Evolutionary conservation across 805 yeast genomes (phyloP).

Genomic region (Kodamaea sagamina): DNA sequence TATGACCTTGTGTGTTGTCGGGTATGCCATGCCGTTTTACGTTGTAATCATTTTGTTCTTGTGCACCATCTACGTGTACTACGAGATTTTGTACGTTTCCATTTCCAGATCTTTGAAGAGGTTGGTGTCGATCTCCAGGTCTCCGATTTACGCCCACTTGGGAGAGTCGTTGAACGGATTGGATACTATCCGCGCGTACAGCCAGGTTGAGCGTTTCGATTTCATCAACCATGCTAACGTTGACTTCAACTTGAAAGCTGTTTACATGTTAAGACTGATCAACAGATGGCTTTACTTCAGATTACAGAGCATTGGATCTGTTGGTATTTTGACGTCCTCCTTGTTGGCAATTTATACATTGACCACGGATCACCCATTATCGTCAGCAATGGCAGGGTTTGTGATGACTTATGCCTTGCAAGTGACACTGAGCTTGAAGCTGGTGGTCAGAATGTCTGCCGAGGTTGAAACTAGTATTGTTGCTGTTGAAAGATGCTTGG

Average conservation of each 20-base stretch:
- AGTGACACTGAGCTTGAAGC: constrained; percentile 53
- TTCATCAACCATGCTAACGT: constrained; percentile 24
- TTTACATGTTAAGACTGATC: constrained; percentile 23
- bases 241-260: constrained; percentile 22
- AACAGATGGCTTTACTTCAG: constrained; percentile 31
- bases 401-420: constrained; percentile 64
- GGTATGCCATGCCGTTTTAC: constrained; percentile 28
- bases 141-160: constrained; percentile 31
- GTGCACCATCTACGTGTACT: constrained; percentile 24
- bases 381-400: constrained; percentile 64
- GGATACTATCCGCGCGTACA: constrained; percentile 30
- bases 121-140: constrained; percentile 25
- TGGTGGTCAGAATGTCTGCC: constrained; percentile 61
- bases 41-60: constrained; percentile 22
- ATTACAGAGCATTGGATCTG: constrained; percentile 25
- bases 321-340: constrained; percentile 30
- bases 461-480: constrained; percentile 67
- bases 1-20: constrained; percentile 25
- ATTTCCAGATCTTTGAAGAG: constrained; percentile 31
- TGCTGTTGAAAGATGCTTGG: constrained; percentile 68
- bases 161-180: constrained; percentile 32
- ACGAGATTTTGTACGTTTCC: constrained; percentile 27
- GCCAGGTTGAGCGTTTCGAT: constrained; percentile 25
- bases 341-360: constrained; percentile 45
- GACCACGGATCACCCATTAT: constrained; percentile 43